Percentiles rank a stretch among this genome's conserved stretches.
phyloP scores from a whole-genome alignment of 345 rosid genomes.

The Salix koriyanagi region DNA sequence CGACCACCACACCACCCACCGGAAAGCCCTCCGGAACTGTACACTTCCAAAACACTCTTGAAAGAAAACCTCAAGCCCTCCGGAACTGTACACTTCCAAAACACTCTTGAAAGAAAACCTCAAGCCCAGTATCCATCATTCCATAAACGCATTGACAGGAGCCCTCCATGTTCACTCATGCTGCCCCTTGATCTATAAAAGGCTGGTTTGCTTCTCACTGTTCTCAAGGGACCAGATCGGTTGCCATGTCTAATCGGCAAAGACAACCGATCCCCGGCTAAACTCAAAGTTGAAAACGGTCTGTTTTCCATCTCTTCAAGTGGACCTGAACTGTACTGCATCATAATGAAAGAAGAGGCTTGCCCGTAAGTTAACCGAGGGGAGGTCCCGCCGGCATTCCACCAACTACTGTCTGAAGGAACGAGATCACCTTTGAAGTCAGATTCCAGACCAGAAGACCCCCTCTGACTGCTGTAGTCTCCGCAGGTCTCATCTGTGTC shows the following conservation, averaged over 20 bases:
- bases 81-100: constrained; percentile 26
- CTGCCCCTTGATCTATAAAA: constrained; percentile 78
- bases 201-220: constrained; percentile 58
- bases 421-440: constrained; percentile 75
- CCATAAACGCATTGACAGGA: constrained; percentile 40
- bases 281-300: constrained; percentile 59
- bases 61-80: constrained; percentile 8
- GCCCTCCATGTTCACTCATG: constrained; percentile 90
- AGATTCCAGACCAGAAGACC: constrained; percentile 72
- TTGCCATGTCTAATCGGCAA: constrained; percentile 62
- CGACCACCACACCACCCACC: neutral
- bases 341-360: constrained; percentile 77
- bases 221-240: constrained; percentile 88
- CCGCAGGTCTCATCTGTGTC: constrained; percentile 76
- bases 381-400: constrained; percentile 68
- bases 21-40: too few species aligned
- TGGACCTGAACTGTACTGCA: constrained; percentile 93
- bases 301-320: constrained; percentile 67
- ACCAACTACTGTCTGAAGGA: constrained; percentile 85
- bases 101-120: neutral
- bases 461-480: constrained; percentile 80
- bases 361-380: constrained; percentile 73
- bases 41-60: constrained; percentile 14
- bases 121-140: constrained; percentile 29
- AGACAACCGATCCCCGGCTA: constrained; percentile 42